phyloP scores from a whole-genome alignment of 1,139 yeast genomes.

The Diutina ranongensis region DNA sequence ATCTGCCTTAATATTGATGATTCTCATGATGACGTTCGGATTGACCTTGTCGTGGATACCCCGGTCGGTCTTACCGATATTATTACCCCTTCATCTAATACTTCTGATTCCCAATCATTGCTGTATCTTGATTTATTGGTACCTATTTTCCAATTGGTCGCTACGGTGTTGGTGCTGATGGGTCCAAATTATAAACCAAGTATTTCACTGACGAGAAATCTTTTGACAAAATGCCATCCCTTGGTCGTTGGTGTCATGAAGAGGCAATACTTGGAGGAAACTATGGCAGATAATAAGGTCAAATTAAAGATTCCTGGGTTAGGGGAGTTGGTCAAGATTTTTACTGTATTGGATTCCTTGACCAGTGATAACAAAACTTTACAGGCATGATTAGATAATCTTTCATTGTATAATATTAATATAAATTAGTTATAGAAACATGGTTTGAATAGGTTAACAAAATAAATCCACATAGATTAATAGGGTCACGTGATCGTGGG shows the following conservation, averaged over 20 bases:
- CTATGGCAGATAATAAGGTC: constrained; percentile 9
- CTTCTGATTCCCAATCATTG: constrained; percentile 12
- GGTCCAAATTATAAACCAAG: constrained; percentile 69
- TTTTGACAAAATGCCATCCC: constrained; percentile 43
- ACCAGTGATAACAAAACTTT: no score
- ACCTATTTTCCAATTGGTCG: constrained; percentile 68
- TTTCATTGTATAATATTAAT: no score
- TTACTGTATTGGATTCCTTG: constrained; percentile 46
- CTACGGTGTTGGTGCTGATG: constrained; percentile 60
- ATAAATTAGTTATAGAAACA: no score
- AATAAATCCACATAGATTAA: no score
- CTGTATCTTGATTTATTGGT: constrained; percentile 59
- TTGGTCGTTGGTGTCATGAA: constrained; percentile 60
- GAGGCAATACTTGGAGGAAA: constrained; percentile 42
- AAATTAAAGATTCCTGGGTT: constrained; percentile 14
- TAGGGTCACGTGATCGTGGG: background rate
- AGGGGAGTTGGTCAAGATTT: constrained; percentile 41
- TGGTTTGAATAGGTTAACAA: no score
- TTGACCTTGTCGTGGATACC: background rate
- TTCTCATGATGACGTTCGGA: background rate
- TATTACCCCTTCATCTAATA: background rate
- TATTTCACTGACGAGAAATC: constrained; percentile 39
- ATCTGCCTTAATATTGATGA: constrained; percentile 27
- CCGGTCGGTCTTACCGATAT: constrained; percentile 1
- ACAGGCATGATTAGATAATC: no score